Conservation (phyloP, 2,329 filamentous ascomycete species). For the Fusarium dlaminii region DNA sequence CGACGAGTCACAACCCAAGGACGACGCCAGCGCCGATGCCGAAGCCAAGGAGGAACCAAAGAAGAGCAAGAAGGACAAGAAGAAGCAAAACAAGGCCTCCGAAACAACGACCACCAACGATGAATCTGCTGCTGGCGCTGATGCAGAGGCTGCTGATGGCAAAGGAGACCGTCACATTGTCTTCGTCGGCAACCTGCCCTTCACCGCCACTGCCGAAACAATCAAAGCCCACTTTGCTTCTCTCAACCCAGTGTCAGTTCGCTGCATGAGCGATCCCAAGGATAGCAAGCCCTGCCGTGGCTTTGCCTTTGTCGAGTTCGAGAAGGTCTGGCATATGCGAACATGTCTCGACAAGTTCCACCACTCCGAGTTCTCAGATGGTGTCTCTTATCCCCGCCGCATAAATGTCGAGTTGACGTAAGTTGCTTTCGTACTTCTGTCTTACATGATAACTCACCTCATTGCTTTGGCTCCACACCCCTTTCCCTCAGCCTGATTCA, state of each 20-base stretch:
- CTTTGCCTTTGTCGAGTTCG: slow-evolving; percentile 90
- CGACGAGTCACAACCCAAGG: slow-evolving; percentile 21
- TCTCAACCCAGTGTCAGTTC: slow-evolving; percentile 61
- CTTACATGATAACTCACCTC: neutral
- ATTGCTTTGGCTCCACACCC: neutral
- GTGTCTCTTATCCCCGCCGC: slow-evolving; percentile 66
- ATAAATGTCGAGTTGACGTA: slow-evolving; percentile 95
- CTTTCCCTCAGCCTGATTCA: neutral
- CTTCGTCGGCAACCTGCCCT: slow-evolving; percentile 82
- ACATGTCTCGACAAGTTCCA: slow-evolving; percentile 92
- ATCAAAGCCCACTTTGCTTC: slow-evolving; percentile 81
- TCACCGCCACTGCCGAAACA: slow-evolving; percentile 75
- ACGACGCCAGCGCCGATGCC: slow-evolving; percentile 27
- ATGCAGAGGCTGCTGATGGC: slow-evolving; percentile 27
- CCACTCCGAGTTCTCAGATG: slow-evolving; percentile 78
- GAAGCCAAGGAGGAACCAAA: slow-evolving; percentile 46
- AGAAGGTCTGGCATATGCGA: slow-evolving; percentile 87
- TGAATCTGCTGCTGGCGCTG: slow-evolving; percentile 4
- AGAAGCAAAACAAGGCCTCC: slow-evolving; percentile 40
- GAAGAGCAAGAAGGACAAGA: slow-evolving; percentile 47
- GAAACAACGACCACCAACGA: slow-evolving; percentile 24
- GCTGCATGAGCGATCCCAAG: slow-evolving; percentile 75
- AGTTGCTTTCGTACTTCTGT: slow-evolving; percentile 47
- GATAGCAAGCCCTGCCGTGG: slow-evolving; percentile 73
- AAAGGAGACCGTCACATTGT: slow-evolving; percentile 47